Evolutionary conservation across 1,284 basidiomycete species (phyloP).

Genomic region (Xerocomus tenax): DNA sequence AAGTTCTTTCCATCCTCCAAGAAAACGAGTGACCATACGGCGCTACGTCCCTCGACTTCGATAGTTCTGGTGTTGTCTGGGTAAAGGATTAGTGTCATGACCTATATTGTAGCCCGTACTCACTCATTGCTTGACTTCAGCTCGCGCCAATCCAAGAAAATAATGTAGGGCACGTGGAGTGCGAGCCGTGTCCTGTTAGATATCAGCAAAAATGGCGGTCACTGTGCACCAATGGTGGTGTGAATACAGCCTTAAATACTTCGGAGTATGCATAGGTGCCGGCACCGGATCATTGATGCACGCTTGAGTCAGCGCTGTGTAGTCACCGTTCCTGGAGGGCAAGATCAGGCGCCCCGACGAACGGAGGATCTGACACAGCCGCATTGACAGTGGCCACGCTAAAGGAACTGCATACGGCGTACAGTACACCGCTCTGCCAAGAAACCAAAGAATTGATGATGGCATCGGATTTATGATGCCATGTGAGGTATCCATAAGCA

Average conservation of each 20-base stretch:
- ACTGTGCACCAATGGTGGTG: background rate
- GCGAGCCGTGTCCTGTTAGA: background rate
- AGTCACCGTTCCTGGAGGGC: background rate
- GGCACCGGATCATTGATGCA: slow-evolving; percentile 1
- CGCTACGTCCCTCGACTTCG: background rate
- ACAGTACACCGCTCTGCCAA: background rate
- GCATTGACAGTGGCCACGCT: background rate
- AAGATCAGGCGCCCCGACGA: background rate
- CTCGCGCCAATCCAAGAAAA: background rate
- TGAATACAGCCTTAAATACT: slow-evolving; percentile 1
- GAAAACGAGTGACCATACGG: slow-evolving; percentile 2
- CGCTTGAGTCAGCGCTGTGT: slow-evolving; percentile 1
- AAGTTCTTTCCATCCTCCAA: slow-evolving; percentile 8
- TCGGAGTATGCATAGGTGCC: background rate
- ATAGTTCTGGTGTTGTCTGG: slow-evolving; percentile 3
- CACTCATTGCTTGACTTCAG: slow-evolving; percentile 2
- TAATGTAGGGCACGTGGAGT: background rate
- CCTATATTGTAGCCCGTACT: background rate
- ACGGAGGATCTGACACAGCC: background rate
- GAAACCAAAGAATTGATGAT: background rate
- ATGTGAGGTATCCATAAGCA: background rate
- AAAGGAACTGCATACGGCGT: background rate
- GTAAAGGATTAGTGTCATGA: background rate
- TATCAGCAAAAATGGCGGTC: background rate
- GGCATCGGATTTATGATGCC: background rate